Percentiles rank a stretch among this genome's conserved stretches.
phyloP scores from a whole-genome alignment of 208 protist species.

The Vickermania spadyakhi region DNA sequence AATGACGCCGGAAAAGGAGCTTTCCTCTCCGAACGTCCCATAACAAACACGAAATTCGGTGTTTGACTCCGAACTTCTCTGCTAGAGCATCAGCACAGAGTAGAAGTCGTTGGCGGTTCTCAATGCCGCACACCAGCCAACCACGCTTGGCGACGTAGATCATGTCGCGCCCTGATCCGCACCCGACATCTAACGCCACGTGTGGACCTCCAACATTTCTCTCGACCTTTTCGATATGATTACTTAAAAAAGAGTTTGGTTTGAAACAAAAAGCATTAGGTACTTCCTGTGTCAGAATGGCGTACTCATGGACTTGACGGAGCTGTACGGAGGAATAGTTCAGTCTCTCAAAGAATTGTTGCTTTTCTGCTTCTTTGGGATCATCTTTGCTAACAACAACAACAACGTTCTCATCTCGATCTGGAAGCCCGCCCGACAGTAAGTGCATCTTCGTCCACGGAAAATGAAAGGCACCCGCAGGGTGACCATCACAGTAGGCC shows the following conservation, averaged over 20 bases:
- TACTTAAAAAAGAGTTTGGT: slow-evolving; percentile 26
- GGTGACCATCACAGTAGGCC: slow-evolving; percentile 10
- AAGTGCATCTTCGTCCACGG: slow-evolving; percentile 10
- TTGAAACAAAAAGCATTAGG: slow-evolving; percentile 17
- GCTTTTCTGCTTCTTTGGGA: neutral
- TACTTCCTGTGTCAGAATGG: neutral
- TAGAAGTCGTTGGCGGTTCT: slow-evolving; percentile 23
- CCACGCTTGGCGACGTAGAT: slow-evolving; percentile 27
- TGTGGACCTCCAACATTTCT: slow-evolving; percentile 7
- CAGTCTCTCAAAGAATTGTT: slow-evolving; percentile 8
- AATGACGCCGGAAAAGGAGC: slow-evolving; percentile 8
- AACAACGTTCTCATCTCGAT: slow-evolving; percentile 8
- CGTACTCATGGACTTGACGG: neutral
- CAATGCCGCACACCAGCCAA: slow-evolving; percentile 34
- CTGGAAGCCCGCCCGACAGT: slow-evolving; percentile 14
- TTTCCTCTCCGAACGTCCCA: slow-evolving; percentile 9
- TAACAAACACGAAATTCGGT: neutral
- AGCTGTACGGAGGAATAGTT: slow-evolving; percentile 4
- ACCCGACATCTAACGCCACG: slow-evolving; percentile 27
- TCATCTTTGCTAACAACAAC: slow-evolving; percentile 9
- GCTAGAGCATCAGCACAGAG: slow-evolving; percentile 9
- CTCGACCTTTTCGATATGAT: slow-evolving; percentile 7
- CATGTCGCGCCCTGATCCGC: slow-evolving; percentile 30
- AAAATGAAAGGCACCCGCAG: slow-evolving; percentile 16
- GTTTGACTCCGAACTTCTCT: neutral